These are phyloP conservation scores for Cercospora beticola DNA, from an alignment of 2,329 filamentous ascomycete genomes.

Conservation along the genomic window DNA sequence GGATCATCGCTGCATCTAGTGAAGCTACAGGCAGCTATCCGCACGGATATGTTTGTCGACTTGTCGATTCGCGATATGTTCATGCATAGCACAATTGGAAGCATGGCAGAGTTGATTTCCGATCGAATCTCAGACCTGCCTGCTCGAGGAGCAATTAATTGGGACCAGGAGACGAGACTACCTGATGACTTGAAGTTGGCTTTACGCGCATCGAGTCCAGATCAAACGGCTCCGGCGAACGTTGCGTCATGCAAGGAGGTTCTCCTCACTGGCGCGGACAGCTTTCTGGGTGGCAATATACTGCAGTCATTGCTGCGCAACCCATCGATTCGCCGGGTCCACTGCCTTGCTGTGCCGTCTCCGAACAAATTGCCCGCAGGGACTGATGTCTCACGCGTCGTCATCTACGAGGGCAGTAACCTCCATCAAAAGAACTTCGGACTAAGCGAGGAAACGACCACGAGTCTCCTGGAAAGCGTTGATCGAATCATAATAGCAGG, in stretches of 20 bases:
- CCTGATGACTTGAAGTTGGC: slow-evolving; percentile 10
- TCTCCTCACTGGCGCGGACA: slow-evolving; percentile 45
- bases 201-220: not conserved
- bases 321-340: slow-evolving; percentile 39
- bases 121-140: slow-evolving; percentile 6
- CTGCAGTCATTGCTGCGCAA: slow-evolving; percentile 40
- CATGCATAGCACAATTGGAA: slow-evolving; percentile 39
- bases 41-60: slow-evolving; percentile 34
- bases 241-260: slow-evolving; percentile 9
- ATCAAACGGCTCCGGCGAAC: not conserved
- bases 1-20: slow-evolving; percentile 47
- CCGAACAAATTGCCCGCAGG: slow-evolving; percentile 25
- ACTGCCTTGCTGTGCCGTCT: slow-evolving; percentile 47
- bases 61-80: slow-evolving; percentile 44
- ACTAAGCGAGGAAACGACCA: slow-evolving; percentile 36
- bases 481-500: slow-evolving; percentile 38
- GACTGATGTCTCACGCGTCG: slow-evolving; percentile 41
- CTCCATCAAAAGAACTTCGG: slow-evolving; percentile 39
- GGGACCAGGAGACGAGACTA: slow-evolving; percentile 42
- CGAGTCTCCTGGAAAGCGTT: slow-evolving; percentile 34
- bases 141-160: slow-evolving; percentile 37
- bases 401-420: slow-evolving; percentile 23
- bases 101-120: slow-evolving; percentile 43
- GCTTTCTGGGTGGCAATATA: slow-evolving; percentile 45
- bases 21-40: slow-evolving; percentile 41